These are phyloP conservation scores for Yamadazyma jaroonii DNA, from an alignment of 1,139 yeast species.

Conservation along the genomic window DNA sequence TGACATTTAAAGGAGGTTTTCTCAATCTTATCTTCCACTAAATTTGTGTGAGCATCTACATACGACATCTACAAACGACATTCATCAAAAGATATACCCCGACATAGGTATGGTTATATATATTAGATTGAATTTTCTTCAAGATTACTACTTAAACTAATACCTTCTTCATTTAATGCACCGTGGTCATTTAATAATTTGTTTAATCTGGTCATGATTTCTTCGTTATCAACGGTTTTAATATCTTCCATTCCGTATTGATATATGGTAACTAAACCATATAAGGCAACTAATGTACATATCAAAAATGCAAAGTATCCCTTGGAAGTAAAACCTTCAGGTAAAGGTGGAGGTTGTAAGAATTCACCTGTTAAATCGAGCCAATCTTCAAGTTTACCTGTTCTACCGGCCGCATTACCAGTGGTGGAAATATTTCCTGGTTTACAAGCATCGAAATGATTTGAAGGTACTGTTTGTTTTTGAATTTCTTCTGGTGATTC, in stretches of 20 bases:
- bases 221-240: constrained; percentile 50
- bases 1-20: constrained; percentile 23
- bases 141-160: constrained; percentile 18
- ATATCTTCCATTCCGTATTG: constrained; percentile 82
- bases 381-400: constrained; percentile 43
- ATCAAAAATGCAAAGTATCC: constrained; percentile 87
- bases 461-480: constrained; percentile 48
- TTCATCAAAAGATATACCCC: too few relatives aligned
- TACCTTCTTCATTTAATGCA: constrained; percentile 18
- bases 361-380: constrained; percentile 71
- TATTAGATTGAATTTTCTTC: constrained; percentile 3
- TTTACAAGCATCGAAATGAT: constrained; percentile 60
- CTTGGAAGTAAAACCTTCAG: constrained; percentile 82
- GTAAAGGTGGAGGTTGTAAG: constrained; percentile 61
- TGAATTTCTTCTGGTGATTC: constrained; percentile 60
- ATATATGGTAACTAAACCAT: constrained; percentile 75
- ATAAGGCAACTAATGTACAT: constrained; percentile 73
- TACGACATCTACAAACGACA: too few relatives aligned
- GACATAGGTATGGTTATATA: not conserved
- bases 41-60: not conserved
- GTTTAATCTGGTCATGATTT: constrained; percentile 49
- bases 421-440: constrained; percentile 43
- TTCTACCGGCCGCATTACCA: constrained; percentile 90
- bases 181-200: constrained; percentile 35
- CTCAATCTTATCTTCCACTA: not conserved